Evolutionary conservation across 176 grass and related monocot species (phyloP).

Genomic region (Olyra latifolia): DNA sequence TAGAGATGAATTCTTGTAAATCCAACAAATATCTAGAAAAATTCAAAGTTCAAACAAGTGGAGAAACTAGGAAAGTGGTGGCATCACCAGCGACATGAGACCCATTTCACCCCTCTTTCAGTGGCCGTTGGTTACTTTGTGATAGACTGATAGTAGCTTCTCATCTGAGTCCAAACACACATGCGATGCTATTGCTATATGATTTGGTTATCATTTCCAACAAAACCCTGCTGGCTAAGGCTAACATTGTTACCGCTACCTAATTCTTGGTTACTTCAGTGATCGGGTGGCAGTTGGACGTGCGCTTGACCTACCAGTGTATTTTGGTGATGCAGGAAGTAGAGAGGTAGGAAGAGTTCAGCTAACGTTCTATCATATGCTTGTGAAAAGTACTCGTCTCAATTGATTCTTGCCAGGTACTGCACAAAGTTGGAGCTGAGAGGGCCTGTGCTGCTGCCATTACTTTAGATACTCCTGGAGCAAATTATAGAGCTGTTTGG

Average conservation of each 20-base stretch:
- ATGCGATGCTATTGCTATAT: background rate
- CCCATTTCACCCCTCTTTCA: background rate
- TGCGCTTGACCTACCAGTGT: slow-evolving; percentile 90
- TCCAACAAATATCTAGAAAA: background rate
- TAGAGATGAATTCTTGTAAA: slow-evolving; percentile 4
- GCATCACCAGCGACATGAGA: background rate
- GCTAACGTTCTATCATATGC: background rate
- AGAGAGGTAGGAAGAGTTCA: slow-evolving; percentile 63
- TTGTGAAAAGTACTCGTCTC: slow-evolving; percentile 17
- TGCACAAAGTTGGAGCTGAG: slow-evolving; percentile 99
- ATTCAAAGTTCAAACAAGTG: background rate
- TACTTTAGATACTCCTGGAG: slow-evolving; percentile 97
- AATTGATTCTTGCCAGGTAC: slow-evolving; percentile 56
- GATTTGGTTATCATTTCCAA: background rate
- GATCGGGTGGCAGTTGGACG: slow-evolving; percentile 93
- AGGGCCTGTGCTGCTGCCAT: slow-evolving; percentile 97
- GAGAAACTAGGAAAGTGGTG: slow-evolving; percentile 16
- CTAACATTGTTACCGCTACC: slow-evolving; percentile 6
- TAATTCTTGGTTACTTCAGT: slow-evolving; percentile 45
- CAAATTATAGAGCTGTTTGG: slow-evolving; percentile 99
- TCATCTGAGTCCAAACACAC: background rate
- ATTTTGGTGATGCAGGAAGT: slow-evolving; percentile 98
- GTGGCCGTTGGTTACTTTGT: background rate
- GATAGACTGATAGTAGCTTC: background rate
- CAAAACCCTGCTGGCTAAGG: background rate